phyloP scores from a whole-genome alignment of 495 filamentous ascomycete genomes.

The Cercophora newfieldiana region DNA sequence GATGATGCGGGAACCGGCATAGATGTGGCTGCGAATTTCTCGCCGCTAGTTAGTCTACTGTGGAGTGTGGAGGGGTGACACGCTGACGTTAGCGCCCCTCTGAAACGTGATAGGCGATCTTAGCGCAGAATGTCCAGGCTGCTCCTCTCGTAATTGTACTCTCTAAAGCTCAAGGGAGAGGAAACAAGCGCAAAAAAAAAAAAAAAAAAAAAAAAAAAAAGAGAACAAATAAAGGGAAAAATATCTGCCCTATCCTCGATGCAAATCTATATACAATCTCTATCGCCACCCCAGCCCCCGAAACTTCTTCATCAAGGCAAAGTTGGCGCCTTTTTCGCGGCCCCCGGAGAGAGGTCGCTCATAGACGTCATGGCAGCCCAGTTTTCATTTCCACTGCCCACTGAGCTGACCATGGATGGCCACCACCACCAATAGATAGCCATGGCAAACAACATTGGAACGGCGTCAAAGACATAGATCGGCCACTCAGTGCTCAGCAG shows the following conservation, averaged over 20 bases:
- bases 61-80: too few species aligned
- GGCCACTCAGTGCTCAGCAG: conserved; percentile 24
- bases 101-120: too few species aligned
- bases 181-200: not conserved
- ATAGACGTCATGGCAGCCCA: not conserved
- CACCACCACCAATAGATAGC: not conserved
- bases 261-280: not conserved
- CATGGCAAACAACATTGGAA: conserved; percentile 13
- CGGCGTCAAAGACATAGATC: conserved; percentile 26
- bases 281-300: not conserved
- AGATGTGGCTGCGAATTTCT: too few species aligned
- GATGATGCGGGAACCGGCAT: not conserved
- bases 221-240: not conserved
- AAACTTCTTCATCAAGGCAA: not conserved
- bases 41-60: too few species aligned
- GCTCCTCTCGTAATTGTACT: not conserved
- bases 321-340: not conserved
- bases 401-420: not conserved
- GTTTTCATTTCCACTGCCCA: not conserved
- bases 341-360: not conserved
- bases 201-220: not conserved
- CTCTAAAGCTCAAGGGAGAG: not conserved
- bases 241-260: not conserved
- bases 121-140: too few species aligned
- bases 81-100: too few species aligned